phyloP scores from a whole-genome alignment of 176 grass and related monocot genomes.

The Pontederia crassipes region DNA sequence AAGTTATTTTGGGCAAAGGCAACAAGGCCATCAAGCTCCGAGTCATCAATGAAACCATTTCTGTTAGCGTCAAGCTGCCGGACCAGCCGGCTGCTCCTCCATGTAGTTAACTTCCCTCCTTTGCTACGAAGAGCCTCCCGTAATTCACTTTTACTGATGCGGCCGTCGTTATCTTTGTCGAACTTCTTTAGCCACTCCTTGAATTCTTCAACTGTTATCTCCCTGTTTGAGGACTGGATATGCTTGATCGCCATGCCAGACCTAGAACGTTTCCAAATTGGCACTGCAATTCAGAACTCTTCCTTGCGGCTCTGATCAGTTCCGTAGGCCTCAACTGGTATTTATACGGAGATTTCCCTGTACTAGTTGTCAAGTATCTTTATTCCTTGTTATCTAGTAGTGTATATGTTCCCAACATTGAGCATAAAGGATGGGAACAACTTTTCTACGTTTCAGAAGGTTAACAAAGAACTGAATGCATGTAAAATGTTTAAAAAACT shows the following conservation, averaged over 20 bases:
- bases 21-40: slow-evolving; percentile 43
- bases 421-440: too few relatives aligned
- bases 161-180: slow-evolving; percentile 50
- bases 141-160: slow-evolving; percentile 45
- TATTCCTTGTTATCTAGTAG: too few relatives aligned
- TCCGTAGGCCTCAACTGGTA: too few relatives aligned
- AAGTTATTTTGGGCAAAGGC: slow-evolving; percentile 38
- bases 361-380: too few relatives aligned
- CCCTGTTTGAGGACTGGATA: slow-evolving; percentile 41
- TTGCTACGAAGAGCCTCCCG: slow-evolving; percentile 35
- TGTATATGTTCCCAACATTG: too few relatives aligned
- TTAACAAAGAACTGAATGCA: too few relatives aligned
- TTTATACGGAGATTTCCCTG: too few relatives aligned
- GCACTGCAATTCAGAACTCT: too few relatives aligned
- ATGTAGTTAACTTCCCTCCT: slow-evolving; percentile 25
- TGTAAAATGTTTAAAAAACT: too few relatives aligned
- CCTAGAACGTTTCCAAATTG: too few relatives aligned
- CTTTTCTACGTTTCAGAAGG: too few relatives aligned
- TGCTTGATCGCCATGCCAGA: slow-evolving; percentile 35
- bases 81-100: slow-evolving; percentile 22
- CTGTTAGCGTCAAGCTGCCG: slow-evolving; percentile 27
- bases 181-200: slow-evolving; percentile 71
- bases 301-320: too few relatives aligned
- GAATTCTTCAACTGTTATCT: slow-evolving; percentile 88
- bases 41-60: slow-evolving; percentile 42